Percentiles rank a stretch among this genome's conserved stretches.
phyloP scores from a whole-genome alignment of 345 rosid species.

The Dovyalis caffra region DNA sequence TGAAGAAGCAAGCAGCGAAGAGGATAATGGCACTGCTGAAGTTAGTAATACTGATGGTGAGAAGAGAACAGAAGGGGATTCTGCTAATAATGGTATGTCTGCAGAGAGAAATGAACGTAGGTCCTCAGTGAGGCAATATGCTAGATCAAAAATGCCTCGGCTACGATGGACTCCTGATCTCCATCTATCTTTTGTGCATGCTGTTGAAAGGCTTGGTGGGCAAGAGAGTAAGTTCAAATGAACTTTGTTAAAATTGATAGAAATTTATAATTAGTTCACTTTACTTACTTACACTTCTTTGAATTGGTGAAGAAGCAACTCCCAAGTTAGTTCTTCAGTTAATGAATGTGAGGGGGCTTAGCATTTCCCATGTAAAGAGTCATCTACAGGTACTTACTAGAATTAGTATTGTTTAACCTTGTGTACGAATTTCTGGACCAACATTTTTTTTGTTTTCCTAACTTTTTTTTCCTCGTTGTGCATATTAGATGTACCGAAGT shows the following conservation, averaged over 20 bases:
- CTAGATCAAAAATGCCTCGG: constrained; percentile 72
- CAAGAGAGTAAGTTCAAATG: constrained; percentile 63
- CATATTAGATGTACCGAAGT: constrained; percentile 72
- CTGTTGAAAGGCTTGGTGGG: constrained; percentile 82
- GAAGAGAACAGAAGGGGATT: constrained; percentile 31
- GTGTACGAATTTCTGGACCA: not conserved
- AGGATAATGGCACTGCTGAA: not conserved
- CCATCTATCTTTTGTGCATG: constrained; percentile 70
- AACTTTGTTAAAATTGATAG: not conserved
- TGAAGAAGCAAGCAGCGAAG: constrained; percentile 38
- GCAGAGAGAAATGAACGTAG: constrained; percentile 23
- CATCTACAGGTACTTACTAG: constrained; percentile 62
- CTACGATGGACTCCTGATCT: constrained; percentile 94
- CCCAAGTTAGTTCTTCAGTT: constrained; percentile 84
- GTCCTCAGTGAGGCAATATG: constrained; percentile 57
- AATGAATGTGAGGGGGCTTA: constrained; percentile 81
- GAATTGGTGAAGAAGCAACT: constrained; percentile 59
- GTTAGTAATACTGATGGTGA: constrained; percentile 19
- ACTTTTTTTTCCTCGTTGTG: not conserved
- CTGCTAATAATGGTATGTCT: constrained; percentile 12
- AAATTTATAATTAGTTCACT: not conserved
- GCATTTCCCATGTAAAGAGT: constrained; percentile 94
- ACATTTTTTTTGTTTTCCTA: not conserved
- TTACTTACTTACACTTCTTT: not conserved
- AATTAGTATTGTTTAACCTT: not conserved